Evolutionary conservation across 768 basidiomycete genomes (phyloP), one percentile per base, ranked within the genome.

Genomic region (Tricholoma sp.): DNA sequence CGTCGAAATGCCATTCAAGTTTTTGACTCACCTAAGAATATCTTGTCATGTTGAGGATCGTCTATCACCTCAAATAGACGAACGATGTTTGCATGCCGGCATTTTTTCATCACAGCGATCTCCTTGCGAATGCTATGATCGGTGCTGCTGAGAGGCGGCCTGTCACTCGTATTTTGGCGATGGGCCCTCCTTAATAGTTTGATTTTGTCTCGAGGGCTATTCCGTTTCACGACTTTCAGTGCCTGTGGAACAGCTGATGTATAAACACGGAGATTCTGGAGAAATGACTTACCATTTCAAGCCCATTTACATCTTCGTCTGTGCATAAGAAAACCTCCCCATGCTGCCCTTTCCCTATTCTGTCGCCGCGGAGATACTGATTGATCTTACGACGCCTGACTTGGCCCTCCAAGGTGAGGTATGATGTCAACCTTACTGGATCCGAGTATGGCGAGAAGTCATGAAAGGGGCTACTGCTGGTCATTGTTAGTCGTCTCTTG

Each of bases 41-140:
- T 87, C 70, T 88, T 87, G 61, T 89, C 86, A 43, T 84, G 84
- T 35, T 79, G 77, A 45, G 83, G 84, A 71, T 94, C 93, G 70
- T 96, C 93, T 60, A 97, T 91, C 64, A 95, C 91, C 69, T 97
- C 94, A 57, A 88, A 78, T 57, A 96, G 77, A 54, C 83, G 79
- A 18, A 91, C 91, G 49, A 93, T 79, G 69, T 93, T 83, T 2
- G 84, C 81, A 67, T 94, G 91, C 49, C 82, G 76, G 67, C 88
- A 89, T 63, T 86, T 88, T 76, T 90, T 94, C 88, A 97, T 89
- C 67, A 96, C 89, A 3, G 92, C 92, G 46, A 95, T 89, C 73
- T 95, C 93, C 66, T 85, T 86, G 61, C 83, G 83, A 57, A 94
- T 87, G 68, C 86, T 89, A 66, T 84, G 81, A 63, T 89, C 87